Base-by-base conservation (phyloP, 148 eudicot species). In the Rhododendron ferrugineum region DNA sequence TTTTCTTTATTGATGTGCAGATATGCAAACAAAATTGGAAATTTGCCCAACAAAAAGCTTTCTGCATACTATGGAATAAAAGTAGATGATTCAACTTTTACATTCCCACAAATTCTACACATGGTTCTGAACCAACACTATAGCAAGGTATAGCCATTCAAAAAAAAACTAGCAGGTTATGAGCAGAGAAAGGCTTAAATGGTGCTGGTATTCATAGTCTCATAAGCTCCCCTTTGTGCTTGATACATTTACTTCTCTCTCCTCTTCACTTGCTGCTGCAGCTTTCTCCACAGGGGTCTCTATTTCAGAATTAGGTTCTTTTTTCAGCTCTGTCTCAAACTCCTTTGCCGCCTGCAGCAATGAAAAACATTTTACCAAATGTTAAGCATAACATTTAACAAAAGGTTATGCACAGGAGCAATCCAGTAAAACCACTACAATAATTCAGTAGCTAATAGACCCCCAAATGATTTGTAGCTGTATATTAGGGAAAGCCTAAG, bases 261-360 rank as follows among this genome's bases (percentile, higher is more conserved):
- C 90, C 73, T 91, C 91, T 79, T 89, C 90, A 81, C 77, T 81
- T 49, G 81, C 90, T 47, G 90, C 75, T n/a, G 83, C 85, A 32
- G 91, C 81, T 86, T 89, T 89, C 46, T 87, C 89, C 32, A 85
- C 88, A 6, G 87, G 78, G 7, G 85, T 73, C 42, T 91, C 91
- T 6, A 78, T 84, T 11, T 85, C 50, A 52, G 92, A 46, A 77
- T 84, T 92, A 0, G 89, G 83, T 60, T 91, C 95, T 82, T 93
- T 94, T 89, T 89, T 94, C 46, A 94, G 91, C 89, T 94, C 98
- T 15, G 93, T 64, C 80, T 94, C 95, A 23, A 94, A 93, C 89
- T 94, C 98, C 85, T 94, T 94, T 64, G 98, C 98, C 2, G 98
- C 98, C 98, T 94, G 92, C 86, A 89, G 79, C 46, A 62, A 44